Evolutionary conservation across 2,329 filamentous ascomycete genomes (phyloP), one percentile per base, ranked within the genome.

Genomic region (Teratosphaeria pseudoeucalypti): DNA sequence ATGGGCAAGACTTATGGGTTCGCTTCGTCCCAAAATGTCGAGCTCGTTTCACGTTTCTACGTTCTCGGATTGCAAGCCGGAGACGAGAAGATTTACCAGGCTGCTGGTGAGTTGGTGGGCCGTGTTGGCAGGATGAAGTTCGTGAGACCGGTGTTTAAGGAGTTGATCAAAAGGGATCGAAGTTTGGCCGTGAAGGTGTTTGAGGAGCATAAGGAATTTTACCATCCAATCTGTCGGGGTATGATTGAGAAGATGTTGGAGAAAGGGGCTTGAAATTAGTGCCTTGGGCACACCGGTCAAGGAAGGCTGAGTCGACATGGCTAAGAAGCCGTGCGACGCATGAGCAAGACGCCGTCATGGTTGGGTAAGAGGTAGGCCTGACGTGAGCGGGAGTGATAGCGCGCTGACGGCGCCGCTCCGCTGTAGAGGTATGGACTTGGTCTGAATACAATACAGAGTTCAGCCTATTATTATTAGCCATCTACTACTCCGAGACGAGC

Each of bases 91-190:
- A 83, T 88, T 43, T 90, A 92, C 68, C 72, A 83, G 61, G 86
- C 86, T 1, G 84, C 90, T 0, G 85, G 87, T 1, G 83, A 89
- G 60, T 78, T 96, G 58, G 78, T 97, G 47, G 89, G 89, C 34
- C 81, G 81, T 57, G 91, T 96, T 27, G 94, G 94, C 12, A 81
- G 94, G 60, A 97, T 99, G 94, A 97, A 97, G 82, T 97, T 92
- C 74, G 92, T 97, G 61, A 81, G 92, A 55, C 90, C 92, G 26
- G 76, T 97, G 70, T 96, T 87, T 77, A 82, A 87, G 62, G 82
- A 84, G 56, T 77, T 99, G 65, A 86, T 87, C 69, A 85, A 85
- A 72, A 83, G 89, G 47, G 87, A 96, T 75, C 79, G 84, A 54
- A 77, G 85, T 29, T 75, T 95, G 68, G 92, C 94, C 0, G 75